Conservation (phyloP, 2,329 filamentous ascomycete genomes). For the Sclerotinia spermophila region DNA sequence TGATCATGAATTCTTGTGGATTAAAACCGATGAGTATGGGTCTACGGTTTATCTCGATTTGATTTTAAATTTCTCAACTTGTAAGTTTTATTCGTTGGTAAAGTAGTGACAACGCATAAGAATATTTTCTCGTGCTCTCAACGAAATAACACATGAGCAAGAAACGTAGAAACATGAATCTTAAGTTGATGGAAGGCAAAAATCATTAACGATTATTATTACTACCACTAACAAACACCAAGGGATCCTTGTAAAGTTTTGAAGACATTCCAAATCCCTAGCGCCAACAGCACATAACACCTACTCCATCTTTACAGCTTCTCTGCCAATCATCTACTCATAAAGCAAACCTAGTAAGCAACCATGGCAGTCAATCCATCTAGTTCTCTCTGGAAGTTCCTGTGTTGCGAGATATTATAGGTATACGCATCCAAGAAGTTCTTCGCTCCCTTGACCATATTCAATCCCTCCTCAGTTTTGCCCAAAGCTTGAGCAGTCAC, state of each 20-base stretch:
- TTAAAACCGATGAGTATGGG: too few relatives aligned
- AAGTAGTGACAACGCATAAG: too few relatives aligned
- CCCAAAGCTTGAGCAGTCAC: slow-evolving; percentile 57
- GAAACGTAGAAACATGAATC: too few relatives aligned
- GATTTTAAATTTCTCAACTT: too few relatives aligned
- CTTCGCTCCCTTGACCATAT: slow-evolving; percentile 62
- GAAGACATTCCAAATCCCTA: neutral
- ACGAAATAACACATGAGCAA: rapidly evolving
- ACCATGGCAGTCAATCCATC: slow-evolving; percentile 64
- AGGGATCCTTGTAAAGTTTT: neutral
- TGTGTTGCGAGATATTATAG: slow-evolving; percentile 65
- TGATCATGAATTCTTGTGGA: too few relatives aligned
- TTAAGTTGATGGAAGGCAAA: neutral
- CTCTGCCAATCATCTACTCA: neutral
- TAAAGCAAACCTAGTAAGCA: slow-evolving; percentile 53
- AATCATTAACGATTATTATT: neutral
- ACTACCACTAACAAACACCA: neutral
- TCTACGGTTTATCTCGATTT: too few relatives aligned
- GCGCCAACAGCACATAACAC: neutral
- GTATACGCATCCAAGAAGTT: slow-evolving; percentile 70
- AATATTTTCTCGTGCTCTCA: too few relatives aligned
- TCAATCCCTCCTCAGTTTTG: slow-evolving; percentile 52
- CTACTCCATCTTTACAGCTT: neutral
- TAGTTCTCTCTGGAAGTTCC: slow-evolving; percentile 70
- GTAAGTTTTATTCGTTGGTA: too few relatives aligned